Percentiles rank a stretch among this genome's conserved stretches.
These are phyloP conservation scores for Globisporangium acanthophoron DNA, from an alignment of 352 stramenopile species.

Conservation along the genomic window DNA sequence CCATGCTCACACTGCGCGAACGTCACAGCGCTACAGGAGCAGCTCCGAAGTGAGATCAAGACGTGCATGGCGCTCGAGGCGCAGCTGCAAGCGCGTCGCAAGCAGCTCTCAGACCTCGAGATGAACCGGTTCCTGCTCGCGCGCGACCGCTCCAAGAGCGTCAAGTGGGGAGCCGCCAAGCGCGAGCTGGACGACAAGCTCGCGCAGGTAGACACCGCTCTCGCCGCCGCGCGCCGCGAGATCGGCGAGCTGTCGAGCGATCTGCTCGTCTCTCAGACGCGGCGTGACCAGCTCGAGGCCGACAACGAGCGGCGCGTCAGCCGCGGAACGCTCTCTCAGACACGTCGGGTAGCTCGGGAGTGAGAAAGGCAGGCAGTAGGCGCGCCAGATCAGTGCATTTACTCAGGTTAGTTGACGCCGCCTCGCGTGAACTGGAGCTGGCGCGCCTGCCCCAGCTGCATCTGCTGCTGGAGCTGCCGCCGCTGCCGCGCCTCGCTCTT, in stretches of 20 bases:
- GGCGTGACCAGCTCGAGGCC: constrained; percentile 8
- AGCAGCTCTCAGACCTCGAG: constrained; percentile 43
- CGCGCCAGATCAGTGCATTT: too few species aligned
- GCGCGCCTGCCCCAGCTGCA: constrained; percentile 16
- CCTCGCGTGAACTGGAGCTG: constrained; percentile 18
- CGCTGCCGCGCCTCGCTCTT: constrained; percentile 29
- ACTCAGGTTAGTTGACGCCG: background rate
- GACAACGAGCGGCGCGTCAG: constrained; percentile 4
- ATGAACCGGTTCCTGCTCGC: constrained; percentile 37
- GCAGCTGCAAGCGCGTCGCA: constrained; percentile 24
- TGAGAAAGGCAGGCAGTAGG: background rate
- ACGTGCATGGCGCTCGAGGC: constrained; percentile 21
- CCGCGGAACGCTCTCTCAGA: constrained; percentile 3
- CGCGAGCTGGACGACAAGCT: constrained; percentile 38
- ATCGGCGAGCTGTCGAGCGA: constrained; percentile 18
- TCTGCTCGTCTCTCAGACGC: constrained; percentile 2
- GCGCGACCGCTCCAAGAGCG: constrained; percentile 31
- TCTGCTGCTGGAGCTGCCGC: constrained; percentile 23
- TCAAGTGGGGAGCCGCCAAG: constrained; percentile 59
- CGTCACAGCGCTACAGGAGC: constrained; percentile 19
- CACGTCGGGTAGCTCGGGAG: background rate
- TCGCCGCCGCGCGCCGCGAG: constrained; percentile 4
- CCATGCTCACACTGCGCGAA: constrained; percentile 58
- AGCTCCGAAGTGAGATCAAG: constrained; percentile 15
- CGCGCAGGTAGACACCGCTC: constrained; percentile 24